Evolutionary conservation across 2,329 filamentous ascomycete species (phyloP).

Genomic region (Dactylonectria macrodidyma): DNA sequence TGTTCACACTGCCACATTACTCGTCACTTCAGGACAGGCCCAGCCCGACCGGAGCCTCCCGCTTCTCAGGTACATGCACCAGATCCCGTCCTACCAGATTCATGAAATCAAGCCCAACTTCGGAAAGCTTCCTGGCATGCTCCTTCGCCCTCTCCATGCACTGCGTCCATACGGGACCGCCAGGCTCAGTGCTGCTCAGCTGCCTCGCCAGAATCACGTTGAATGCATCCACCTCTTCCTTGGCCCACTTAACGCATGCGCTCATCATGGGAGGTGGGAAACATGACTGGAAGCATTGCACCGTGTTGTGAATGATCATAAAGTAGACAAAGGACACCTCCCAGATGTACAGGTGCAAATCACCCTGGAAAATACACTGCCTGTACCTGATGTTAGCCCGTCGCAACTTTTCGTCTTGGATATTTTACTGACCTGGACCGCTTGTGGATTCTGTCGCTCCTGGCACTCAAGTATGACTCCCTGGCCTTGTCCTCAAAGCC

Average conservation of each 20-base stretch:
- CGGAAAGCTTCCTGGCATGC: conserved; percentile 84
- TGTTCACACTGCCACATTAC: conserved; percentile 8
- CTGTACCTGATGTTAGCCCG: conserved; percentile 60
- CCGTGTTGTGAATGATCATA: conserved; percentile 92
- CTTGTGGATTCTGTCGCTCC: conserved; percentile 84
- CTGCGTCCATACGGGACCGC: conserved; percentile 82
- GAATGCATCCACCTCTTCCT: conserved; percentile 92
- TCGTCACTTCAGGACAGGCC: conserved; percentile 46
- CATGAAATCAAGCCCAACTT: conserved; percentile 92
- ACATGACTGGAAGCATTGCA: conserved; percentile 88
- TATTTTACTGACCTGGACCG: conserved; percentile 76
- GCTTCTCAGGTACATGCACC: conserved; percentile 44
- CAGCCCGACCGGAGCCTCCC: conserved; percentile 46
- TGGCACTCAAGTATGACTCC: conserved; percentile 86
- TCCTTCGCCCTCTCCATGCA: conserved; percentile 87
- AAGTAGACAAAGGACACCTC: conserved; percentile 97
- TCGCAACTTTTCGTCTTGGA: too few relatives aligned
- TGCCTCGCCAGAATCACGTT: conserved; percentile 87
- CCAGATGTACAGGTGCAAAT: conserved; percentile 93
- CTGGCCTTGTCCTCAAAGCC: conserved; percentile 93
- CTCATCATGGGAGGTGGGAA: conserved; percentile 92
- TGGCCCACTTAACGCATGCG: conserved; percentile 98
- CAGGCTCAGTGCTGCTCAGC: conserved; percentile 85
- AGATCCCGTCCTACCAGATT: conserved; percentile 80
- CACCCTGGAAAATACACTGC: conserved; percentile 95